phyloP scores from a whole-genome alignment of 495 filamentous ascomycete genomes.

The Podospora fimiseda region DNA sequence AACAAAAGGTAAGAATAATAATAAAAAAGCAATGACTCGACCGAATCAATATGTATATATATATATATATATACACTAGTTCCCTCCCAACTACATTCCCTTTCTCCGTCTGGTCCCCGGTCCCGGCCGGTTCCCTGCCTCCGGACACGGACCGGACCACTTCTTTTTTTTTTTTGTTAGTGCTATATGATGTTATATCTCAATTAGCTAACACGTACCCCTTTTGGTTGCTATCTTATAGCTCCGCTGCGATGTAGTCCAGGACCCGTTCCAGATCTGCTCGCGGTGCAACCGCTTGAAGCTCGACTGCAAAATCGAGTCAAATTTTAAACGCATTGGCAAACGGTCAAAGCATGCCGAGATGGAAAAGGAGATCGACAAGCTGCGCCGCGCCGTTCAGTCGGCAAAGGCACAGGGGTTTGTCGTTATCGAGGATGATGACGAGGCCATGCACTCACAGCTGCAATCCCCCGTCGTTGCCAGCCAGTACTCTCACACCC shows the following conservation, averaged over 20 bases:
- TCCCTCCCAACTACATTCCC: neutral
- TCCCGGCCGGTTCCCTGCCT: neutral
- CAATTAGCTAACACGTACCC: constrained; percentile 8
- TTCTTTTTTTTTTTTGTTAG: neutral
- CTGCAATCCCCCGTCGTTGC: constrained; percentile 52
- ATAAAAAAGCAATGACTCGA: too few species aligned
- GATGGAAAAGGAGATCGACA: constrained; percentile 81
- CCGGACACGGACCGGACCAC: neutral
- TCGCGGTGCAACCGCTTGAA: constrained; percentile 77
- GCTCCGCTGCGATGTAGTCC: constrained; percentile 85
- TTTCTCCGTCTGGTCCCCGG: neutral
- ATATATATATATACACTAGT: too few species aligned
- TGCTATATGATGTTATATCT: neutral
- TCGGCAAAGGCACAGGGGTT: constrained; percentile 45
- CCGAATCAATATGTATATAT: too few species aligned
- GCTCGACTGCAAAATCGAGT: constrained; percentile 86
- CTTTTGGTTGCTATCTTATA: neutral
- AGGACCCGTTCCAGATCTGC: constrained; percentile 77
- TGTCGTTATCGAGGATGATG: constrained; percentile 41
- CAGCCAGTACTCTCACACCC: constrained; percentile 49
- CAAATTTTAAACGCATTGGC: constrained; percentile 86
- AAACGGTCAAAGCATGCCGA: constrained; percentile 88
- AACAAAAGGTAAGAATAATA: constrained; percentile 63
- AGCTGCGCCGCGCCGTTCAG: constrained; percentile 41
- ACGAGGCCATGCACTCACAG: constrained; percentile 42